phyloP scores from a whole-genome alignment of 2,329 filamentous ascomycete genomes.

The Fonsecaea erecta region DNA sequence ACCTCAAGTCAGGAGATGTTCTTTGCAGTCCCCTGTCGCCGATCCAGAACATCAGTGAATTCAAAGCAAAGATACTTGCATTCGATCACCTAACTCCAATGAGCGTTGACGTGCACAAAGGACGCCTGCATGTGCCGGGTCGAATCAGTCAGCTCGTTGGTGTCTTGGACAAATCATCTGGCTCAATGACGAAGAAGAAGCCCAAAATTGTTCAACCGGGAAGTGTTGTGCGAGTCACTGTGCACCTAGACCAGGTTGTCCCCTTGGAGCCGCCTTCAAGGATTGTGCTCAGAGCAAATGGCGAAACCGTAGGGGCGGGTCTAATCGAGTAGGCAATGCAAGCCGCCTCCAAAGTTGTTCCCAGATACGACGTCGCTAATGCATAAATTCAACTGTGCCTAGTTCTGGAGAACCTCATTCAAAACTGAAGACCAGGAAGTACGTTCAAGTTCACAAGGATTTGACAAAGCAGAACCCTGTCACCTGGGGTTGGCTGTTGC shows the following conservation, averaged over 20 bases:
- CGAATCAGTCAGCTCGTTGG: conserved; percentile 73
- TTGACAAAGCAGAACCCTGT: not conserved
- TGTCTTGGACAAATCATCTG: conserved; percentile 77
- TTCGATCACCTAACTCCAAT: conserved; percentile 90
- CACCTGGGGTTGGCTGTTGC: not conserved
- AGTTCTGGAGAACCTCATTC: not conserved
- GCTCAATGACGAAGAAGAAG: conserved; percentile 77
- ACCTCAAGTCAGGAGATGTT: conserved; percentile 83
- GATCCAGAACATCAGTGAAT: conserved; percentile 71
- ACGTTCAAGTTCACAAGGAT: not conserved
- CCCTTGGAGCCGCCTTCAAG: conserved; percentile 80
- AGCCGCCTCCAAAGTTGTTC: not conserved
- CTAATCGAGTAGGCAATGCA: conserved; percentile 67
- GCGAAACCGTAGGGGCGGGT: conserved; percentile 85
- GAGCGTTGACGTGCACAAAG: conserved; percentile 85
- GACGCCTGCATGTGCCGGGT: conserved; percentile 77
- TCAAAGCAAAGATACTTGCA: conserved; percentile 82
- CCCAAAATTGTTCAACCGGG: conserved; percentile 82
- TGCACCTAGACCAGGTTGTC: conserved; percentile 74
- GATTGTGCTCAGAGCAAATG: conserved; percentile 78
- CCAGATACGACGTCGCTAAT: not conserved
- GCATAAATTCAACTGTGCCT: not conserved
- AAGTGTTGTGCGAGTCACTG: conserved; percentile 73
- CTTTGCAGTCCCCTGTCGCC: conserved; percentile 73
- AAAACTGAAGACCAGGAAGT: not conserved